A percentile compares a stretch with the other conserved stretches of the same genome.
phyloP scores from a whole-genome alignment of 805 yeast genomes.

The Spathaspora arborariae region DNA sequence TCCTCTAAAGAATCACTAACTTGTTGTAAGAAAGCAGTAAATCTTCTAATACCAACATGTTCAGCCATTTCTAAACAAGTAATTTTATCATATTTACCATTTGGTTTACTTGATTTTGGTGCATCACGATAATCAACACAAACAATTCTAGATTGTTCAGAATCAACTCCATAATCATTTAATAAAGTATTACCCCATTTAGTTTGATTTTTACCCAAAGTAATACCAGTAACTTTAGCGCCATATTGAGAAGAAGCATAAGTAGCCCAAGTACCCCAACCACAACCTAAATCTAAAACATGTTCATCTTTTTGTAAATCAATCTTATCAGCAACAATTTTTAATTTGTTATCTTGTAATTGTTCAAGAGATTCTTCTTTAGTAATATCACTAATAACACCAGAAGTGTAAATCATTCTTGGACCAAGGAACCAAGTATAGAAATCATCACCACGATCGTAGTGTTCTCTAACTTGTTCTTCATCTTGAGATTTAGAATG shows the following conservation, averaged over 20 bases:
- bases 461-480: conserved; percentile 93
- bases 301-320: conserved; percentile 68
- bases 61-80: conserved; percentile 94
- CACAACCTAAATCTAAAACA: conserved; percentile 86
- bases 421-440: conserved; percentile 93
- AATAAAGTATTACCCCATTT: conserved; percentile 79
- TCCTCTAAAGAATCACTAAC: conserved; percentile 86
- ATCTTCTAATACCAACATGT: conserved; percentile 90
- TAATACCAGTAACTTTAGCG: conserved; percentile 84
- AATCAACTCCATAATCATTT: conserved; percentile 60
- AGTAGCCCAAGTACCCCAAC: conserved; percentile 93
- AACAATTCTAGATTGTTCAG: conserved; percentile 69
- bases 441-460: conserved; percentile 94
- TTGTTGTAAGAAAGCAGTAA: conserved; percentile 69
- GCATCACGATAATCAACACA: conserved; percentile 90
- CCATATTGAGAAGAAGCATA: conserved; percentile 80
- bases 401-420: conserved; percentile 90
- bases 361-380: conserved; percentile 71
- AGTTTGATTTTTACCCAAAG: conserved; percentile 88
- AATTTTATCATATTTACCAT: conserved; percentile 69
- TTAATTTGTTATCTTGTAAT: conserved; percentile 86
- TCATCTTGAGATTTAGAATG: conserved; percentile 93
- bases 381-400: conserved; percentile 69
- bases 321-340: conserved; percentile 83
- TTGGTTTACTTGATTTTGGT: conserved; percentile 54